These are phyloP conservation scores for Pseudonitzschia multiseries DNA, from an alignment of 108 stramenopile species.

Conservation along the genomic window DNA sequence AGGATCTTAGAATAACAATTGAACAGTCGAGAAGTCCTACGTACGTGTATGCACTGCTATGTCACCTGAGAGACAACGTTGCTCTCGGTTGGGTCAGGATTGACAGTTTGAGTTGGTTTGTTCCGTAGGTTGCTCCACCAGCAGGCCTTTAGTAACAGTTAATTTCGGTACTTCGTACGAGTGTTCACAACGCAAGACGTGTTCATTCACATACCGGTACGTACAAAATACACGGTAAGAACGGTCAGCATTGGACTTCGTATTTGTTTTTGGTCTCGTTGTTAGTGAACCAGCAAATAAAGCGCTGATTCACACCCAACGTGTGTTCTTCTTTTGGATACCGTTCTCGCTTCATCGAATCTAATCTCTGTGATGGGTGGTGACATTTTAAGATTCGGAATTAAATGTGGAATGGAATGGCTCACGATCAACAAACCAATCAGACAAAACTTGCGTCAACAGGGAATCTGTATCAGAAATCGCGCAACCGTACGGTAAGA, in stretches of 20 bases:
- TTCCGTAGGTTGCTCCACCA: background rate
- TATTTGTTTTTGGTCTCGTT: background rate
- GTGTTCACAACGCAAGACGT: background rate
- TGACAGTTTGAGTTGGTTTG: background rate
- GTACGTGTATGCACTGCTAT: background rate
- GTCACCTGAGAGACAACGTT: background rate
- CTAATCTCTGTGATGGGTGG: too few species aligned
- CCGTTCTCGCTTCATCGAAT: background rate
- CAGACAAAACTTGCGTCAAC: too few species aligned
- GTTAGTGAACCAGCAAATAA: background rate
- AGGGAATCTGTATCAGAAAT: too few species aligned
- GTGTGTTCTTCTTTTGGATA: conserved; percentile 1
- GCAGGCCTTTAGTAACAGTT: too few species aligned
- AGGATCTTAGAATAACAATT: background rate
- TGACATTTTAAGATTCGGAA: too few species aligned
- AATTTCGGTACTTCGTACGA: too few species aligned
- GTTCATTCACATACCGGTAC: background rate
- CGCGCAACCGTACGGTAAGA: too few species aligned
- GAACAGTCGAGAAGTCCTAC: background rate
- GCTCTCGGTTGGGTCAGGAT: background rate
- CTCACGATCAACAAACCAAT: too few species aligned
- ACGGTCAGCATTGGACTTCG: background rate
- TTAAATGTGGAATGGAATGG: too few species aligned
- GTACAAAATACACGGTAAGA: background rate
- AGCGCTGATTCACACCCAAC: background rate